phyloP scores from a whole-genome alignment of 2,329 filamentous ascomycete genomes.

The Ilyonectria robusta region DNA sequence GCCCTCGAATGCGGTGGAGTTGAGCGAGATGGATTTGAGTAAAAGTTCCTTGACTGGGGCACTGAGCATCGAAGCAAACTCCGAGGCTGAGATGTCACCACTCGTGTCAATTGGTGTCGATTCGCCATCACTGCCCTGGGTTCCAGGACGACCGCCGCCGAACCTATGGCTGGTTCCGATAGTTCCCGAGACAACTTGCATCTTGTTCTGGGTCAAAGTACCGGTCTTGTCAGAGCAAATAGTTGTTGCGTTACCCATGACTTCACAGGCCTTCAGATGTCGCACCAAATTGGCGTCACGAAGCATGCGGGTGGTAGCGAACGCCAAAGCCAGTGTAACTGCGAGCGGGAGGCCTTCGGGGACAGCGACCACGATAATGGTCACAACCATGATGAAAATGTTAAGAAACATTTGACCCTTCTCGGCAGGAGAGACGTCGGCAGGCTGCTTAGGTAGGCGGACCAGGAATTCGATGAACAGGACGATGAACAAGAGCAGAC shows the following conservation, averaged over 20 bases:
- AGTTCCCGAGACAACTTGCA: constrained; percentile 75
- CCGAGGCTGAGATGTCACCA: constrained; percentile 59
- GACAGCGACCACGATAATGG: constrained; percentile 85
- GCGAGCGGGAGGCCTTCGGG: constrained; percentile 84
- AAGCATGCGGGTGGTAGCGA: constrained; percentile 83
- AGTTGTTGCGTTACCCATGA: constrained; percentile 84
- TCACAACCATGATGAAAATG: constrained; percentile 84
- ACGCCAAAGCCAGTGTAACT: constrained; percentile 83
- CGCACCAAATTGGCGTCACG: constrained; percentile 84
- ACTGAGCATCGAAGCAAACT: constrained; percentile 63
- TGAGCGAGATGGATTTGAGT: constrained; percentile 72
- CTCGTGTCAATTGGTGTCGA: constrained; percentile 47
- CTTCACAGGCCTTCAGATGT: constrained; percentile 83
- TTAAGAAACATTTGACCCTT: constrained; percentile 86
- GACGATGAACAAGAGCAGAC: constrained; percentile 85
- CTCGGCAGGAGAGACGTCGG: constrained; percentile 70
- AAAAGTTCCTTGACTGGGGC: constrained; percentile 66
- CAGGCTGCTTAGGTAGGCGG: constrained; percentile 67
- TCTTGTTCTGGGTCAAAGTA: constrained; percentile 78
- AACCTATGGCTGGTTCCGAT: constrained; percentile 71
- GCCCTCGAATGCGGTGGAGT: constrained; percentile 84
- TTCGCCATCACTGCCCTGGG: constrained; percentile 43
- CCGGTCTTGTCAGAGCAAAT: constrained; percentile 80
- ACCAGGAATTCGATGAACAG: constrained; percentile 89
- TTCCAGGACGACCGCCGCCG: constrained; percentile 55